These are phyloP conservation scores for Diddensiella transvaalensis DNA, from an alignment of 805 yeast species.

Conservation along the genomic window DNA sequence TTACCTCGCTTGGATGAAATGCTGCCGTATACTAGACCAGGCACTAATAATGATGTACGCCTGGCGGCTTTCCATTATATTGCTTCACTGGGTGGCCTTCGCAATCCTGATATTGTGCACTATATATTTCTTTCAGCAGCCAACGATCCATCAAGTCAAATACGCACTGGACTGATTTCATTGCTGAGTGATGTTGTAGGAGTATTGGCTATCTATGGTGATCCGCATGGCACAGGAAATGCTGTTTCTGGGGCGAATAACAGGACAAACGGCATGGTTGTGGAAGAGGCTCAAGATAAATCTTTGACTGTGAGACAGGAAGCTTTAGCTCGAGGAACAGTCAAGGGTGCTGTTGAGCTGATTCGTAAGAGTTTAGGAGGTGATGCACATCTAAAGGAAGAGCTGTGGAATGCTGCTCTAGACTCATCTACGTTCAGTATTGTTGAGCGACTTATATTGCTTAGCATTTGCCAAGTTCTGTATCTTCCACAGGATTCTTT, in stretches of 20 bases:
- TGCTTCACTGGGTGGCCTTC: constrained; percentile 71
- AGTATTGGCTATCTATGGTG: constrained; percentile 62
- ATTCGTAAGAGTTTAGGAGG: constrained; percentile 55
- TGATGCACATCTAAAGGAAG: constrained; percentile 50
- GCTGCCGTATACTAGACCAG: constrained; percentile 48
- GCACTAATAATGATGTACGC: constrained; percentile 51
- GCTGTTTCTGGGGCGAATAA: constrained; percentile 17
- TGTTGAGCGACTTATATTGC: constrained; percentile 56
- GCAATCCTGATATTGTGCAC: constrained; percentile 54
- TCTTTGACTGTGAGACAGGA: constrained; percentile 54
- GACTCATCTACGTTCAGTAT: constrained; percentile 60
- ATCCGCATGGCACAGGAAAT: constrained; percentile 12
- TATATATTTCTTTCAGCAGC: constrained; percentile 58
- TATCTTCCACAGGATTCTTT: constrained; percentile 59
- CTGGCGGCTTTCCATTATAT: constrained; percentile 68
- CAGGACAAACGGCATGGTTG: constrained; percentile 42
- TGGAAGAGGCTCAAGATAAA: constrained; percentile 48
- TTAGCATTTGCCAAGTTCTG: constrained; percentile 62
- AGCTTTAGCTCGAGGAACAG: constrained; percentile 57
- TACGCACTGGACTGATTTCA: constrained; percentile 49
- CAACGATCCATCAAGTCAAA: constrained; percentile 51
- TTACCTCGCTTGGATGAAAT: constrained; percentile 52
- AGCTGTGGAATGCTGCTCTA: constrained; percentile 62
- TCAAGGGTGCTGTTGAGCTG: constrained; percentile 63
- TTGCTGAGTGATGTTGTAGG: constrained; percentile 55